Evolutionary conservation across 345 rosid species (phyloP), one percentile per base, ranked within the genome.

Genomic region (Rhodamnia argentea): DNA sequence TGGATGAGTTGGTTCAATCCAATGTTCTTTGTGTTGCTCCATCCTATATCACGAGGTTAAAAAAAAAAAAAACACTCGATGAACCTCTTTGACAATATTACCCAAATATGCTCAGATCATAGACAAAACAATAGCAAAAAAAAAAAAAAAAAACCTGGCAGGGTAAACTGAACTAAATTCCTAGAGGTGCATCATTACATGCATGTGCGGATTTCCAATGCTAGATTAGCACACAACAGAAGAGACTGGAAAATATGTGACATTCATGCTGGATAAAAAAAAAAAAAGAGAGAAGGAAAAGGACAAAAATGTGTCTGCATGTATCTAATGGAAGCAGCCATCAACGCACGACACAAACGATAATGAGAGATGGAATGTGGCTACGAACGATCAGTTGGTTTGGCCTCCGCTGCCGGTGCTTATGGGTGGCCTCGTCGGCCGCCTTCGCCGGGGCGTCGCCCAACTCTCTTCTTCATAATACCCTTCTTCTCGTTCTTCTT

Each of bases 401-500:
- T 85, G 86, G 18, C 83, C 83, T 5, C 86, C 83, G 23, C 50
- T 27, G 56, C 86, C 74, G 83, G 83, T 54, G 53, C 86, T 54
- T 29, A 85, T 53, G 44, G 86, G 54, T 54, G 86, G 86, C 54
- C 86, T 85, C 26, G 83, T 24, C 11, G 86, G 83, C 83, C 64
- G 10, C 57, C 86, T 76, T 82, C 1, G 54, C 47, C 82, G 83
- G 10, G 57, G 10, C n/a, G 12, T 42, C 42, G 60, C 2, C 62
- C 37, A 9, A 23, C 15, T 18, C 83, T 37, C 54, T 20, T 52
- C 86, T 10, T 10, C 27, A 4, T 75, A 64, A 29, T 74, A 16
- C 22, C 23, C 86, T 26, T 32, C 59, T 56, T 22, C 75, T 64
- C 1, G 42, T 62, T 18, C 47, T 51, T 11, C 54, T 52, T 5